phyloP scores from a whole-genome alignment of 257 asterid species.

The Fraxinus cuspidata region DNA sequence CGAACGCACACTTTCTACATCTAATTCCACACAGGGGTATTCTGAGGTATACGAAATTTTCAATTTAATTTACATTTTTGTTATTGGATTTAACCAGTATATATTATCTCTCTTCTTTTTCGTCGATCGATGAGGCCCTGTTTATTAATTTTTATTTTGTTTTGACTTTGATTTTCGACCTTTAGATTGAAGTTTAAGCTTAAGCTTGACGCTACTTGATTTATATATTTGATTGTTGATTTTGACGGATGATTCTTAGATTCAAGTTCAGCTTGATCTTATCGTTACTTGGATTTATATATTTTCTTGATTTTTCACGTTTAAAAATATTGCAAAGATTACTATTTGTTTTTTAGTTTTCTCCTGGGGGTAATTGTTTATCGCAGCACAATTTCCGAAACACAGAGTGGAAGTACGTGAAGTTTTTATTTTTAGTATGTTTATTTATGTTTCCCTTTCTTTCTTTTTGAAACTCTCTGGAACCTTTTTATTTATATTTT shows the following conservation, averaged over 20 bases:
- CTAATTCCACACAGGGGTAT: too few relatives aligned
- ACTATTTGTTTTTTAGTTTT: background rate
- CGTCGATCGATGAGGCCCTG: background rate
- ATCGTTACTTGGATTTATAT: background rate
- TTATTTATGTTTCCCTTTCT: background rate
- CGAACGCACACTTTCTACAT: too few relatives aligned
- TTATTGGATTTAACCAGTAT: background rate
- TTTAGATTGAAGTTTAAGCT: background rate
- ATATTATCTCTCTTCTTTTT: background rate
- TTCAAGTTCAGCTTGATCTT: background rate
- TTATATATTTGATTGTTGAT: too few relatives aligned
- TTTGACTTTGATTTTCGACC: background rate
- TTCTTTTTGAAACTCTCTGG: too few relatives aligned
- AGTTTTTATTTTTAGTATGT: background rate
- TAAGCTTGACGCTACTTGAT: too few relatives aligned
- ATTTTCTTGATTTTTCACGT: background rate
- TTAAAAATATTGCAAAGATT: background rate
- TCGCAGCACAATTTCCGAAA: too few relatives aligned
- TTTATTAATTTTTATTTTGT: background rate
- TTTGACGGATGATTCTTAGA: too few relatives aligned
- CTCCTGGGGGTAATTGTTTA: too few relatives aligned
- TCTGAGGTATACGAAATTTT: too few relatives aligned
- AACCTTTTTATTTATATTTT: too few relatives aligned
- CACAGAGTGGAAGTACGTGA: too few relatives aligned
- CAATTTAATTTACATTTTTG: background rate